Percentiles rank a stretch among this genome's conserved stretches.
Conservation (phyloP, 352 stramenopile species). For the Globisporangium canariense region DNA sequence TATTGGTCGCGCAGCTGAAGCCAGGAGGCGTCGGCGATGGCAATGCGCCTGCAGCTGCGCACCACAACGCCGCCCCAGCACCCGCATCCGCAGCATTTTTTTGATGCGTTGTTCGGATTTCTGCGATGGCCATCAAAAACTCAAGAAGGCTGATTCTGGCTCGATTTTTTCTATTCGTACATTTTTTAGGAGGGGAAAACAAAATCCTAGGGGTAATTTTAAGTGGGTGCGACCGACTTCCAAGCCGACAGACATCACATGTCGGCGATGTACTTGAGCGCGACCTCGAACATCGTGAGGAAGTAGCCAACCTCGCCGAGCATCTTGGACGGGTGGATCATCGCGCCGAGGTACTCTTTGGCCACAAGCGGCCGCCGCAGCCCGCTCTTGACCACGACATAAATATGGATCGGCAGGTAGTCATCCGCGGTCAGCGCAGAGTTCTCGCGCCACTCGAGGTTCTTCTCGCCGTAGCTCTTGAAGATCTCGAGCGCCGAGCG, state of each 20-base stretch:
- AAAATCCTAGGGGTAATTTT: constrained; percentile 3
- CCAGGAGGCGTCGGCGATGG: not conserved
- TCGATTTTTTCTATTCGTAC: constrained; percentile 12
- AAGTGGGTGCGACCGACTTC: not conserved
- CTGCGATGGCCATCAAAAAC: not conserved
- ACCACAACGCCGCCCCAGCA: not conserved
- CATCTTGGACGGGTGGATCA: constrained; percentile 85
- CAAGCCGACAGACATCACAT: constrained; percentile 34
- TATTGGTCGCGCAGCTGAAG: not conserved
- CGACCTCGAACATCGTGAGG: constrained; percentile 87
- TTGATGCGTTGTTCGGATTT: not conserved
- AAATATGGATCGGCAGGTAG: constrained; percentile 86
- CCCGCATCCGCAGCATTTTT: not conserved
- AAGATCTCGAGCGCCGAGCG: constrained; percentile 78
- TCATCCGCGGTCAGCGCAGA: constrained; percentile 77
- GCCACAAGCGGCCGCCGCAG: constrained; percentile 70
- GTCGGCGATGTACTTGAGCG: constrained; percentile 84
- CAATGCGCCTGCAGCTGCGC: not conserved
- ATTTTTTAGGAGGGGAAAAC: constrained; percentile 1
- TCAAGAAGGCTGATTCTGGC: not conserved
- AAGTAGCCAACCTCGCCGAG: constrained; percentile 82
- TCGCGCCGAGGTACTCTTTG: constrained; percentile 72
- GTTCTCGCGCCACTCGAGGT: constrained; percentile 72
- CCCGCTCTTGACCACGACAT: constrained; percentile 74
- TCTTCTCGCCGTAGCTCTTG: constrained; percentile 73